Conservation (phyloP, 352 stramenopile genomes). For the Globisporangium cylindrosporum region DNA sequence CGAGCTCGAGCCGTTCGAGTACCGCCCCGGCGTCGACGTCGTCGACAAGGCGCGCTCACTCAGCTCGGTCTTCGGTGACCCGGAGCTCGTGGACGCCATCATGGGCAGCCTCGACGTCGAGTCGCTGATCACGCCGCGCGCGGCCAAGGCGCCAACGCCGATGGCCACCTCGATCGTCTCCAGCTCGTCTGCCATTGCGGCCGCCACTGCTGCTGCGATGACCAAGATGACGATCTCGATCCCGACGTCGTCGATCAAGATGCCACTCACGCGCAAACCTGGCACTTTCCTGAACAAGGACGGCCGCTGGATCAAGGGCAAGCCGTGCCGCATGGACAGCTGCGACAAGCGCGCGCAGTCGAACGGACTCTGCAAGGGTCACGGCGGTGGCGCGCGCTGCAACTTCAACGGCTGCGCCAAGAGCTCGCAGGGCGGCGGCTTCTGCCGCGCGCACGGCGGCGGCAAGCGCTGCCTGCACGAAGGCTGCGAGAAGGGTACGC, state of each 20-base stretch:
- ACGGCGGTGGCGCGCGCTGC: slow-evolving; percentile 78
- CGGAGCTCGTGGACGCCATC: slow-evolving; percentile 77
- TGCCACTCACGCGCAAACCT: slow-evolving; percentile 58
- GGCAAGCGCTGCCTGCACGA: slow-evolving; percentile 75
- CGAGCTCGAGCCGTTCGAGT: slow-evolving; percentile 76
- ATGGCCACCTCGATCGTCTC: neutral
- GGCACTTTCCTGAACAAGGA: slow-evolving; percentile 88
- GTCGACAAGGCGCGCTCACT: slow-evolving; percentile 41
- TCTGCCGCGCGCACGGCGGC: slow-evolving; percentile 75
- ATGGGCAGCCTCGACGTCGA: slow-evolving; percentile 71
- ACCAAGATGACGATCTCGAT: slow-evolving; percentile 25
- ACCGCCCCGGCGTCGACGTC: slow-evolving; percentile 27
- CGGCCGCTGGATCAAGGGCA: slow-evolving; percentile 86
- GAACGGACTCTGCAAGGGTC: slow-evolving; percentile 75
- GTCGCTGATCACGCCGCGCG: slow-evolving; percentile 19
- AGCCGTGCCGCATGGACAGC: slow-evolving; percentile 65
- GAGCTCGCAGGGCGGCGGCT: slow-evolving; percentile 69
- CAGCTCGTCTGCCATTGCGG: slow-evolving; percentile 16
- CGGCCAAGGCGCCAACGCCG: slow-evolving; percentile 10
- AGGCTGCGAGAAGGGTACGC: slow-evolving; percentile 74
- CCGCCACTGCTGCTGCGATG: slow-evolving; percentile 19
- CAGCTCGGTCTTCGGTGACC: slow-evolving; percentile 74
- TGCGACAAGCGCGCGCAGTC: slow-evolving; percentile 82
- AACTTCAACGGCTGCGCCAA: slow-evolving; percentile 70
- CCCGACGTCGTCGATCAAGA: slow-evolving; percentile 22